Conservation (phyloP, 2,329 filamentous ascomycete genomes). For the Xylariales sp. region DNA sequence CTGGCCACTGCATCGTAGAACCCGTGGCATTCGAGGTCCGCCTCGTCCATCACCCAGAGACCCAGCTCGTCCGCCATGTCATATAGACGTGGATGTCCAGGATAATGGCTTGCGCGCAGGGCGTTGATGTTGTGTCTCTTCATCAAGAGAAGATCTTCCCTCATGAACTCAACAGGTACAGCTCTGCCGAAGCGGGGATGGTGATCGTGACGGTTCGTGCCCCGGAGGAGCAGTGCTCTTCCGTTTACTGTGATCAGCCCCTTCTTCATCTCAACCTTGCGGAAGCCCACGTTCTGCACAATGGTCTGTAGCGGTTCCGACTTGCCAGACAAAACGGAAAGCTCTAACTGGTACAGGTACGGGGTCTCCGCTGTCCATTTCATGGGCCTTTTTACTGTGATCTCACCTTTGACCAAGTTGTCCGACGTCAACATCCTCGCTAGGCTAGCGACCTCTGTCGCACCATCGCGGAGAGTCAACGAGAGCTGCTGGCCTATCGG, state of each 20-base stretch:
- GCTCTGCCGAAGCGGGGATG: slow-evolving; percentile 59
- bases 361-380: slow-evolving; percentile 68
- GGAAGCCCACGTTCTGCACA: slow-evolving; percentile 56
- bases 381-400: slow-evolving; percentile 47
- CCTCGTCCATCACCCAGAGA: slow-evolving; percentile 53
- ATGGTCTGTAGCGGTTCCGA: slow-evolving; percentile 32
- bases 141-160: slow-evolving; percentile 60
- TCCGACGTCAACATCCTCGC: neutral
- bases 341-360: slow-evolving; percentile 51
- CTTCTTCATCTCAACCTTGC: slow-evolving; percentile 56
- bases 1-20: slow-evolving; percentile 46
- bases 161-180: slow-evolving; percentile 58
- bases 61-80: slow-evolving; percentile 62
- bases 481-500: neutral
- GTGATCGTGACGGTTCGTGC: slow-evolving; percentile 67
- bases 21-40: slow-evolving; percentile 49
- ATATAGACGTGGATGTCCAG: slow-evolving; percentile 55
- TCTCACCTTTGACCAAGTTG: slow-evolving; percentile 9
- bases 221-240: slow-evolving; percentile 53
- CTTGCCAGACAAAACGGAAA: slow-evolving; percentile 29
- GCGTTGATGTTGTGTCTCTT: slow-evolving; percentile 69
- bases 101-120: slow-evolving; percentile 64
- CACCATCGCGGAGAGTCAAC: slow-evolving; percentile 5
- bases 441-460: neutral
- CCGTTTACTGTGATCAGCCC: slow-evolving; percentile 61